Percentiles rank a stretch among this genome's conserved stretches.
These are phyloP conservation scores for Scytalidium sp. DNA, from an alignment of 2,329 filamentous ascomycete species.

Conservation along the genomic window DNA sequence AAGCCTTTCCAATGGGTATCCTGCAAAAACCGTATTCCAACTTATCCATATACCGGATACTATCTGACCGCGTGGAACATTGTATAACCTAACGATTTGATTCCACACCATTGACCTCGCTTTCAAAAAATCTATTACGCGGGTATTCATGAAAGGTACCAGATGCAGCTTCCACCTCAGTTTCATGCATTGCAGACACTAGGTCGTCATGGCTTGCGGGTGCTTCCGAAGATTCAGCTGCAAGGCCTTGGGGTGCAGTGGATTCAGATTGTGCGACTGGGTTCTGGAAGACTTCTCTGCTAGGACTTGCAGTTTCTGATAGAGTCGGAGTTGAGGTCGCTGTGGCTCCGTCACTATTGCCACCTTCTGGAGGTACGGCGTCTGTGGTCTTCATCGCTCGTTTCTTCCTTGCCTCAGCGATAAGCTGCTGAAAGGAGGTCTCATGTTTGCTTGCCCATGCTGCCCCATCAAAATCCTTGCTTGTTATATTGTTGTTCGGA, in stretches of 20 bases:
- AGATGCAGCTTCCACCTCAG: background rate
- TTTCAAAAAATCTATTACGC: background rate
- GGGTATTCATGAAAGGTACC: background rate
- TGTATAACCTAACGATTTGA: background rate
- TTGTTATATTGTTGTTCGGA: conserved; percentile 59
- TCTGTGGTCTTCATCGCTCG: background rate
- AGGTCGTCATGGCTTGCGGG: background rate
- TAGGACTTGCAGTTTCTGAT: too few relatives aligned
- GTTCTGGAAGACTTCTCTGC: background rate
- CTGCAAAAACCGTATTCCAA: background rate
- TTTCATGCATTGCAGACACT: background rate
- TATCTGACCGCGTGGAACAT: too few relatives aligned
- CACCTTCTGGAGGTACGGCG: background rate
- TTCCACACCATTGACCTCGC: background rate
- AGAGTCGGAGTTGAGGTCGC: too few relatives aligned
- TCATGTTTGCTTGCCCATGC: conserved; percentile 74
- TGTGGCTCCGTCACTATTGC: background rate
- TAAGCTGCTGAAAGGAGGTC: conserved; percentile 73
- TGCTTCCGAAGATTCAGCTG: background rate
- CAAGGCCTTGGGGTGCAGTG: too few relatives aligned
- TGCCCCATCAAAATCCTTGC: conserved; percentile 82
- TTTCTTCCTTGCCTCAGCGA: conserved; percentile 69
- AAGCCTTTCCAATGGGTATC: background rate
- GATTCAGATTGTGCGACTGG: background rate
- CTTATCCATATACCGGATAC: background rate